These are phyloP conservation scores for Thielaviopsis euricoi DNA, from an alignment of 2,329 filamentous ascomycete genomes.

Conservation along the genomic window DNA sequence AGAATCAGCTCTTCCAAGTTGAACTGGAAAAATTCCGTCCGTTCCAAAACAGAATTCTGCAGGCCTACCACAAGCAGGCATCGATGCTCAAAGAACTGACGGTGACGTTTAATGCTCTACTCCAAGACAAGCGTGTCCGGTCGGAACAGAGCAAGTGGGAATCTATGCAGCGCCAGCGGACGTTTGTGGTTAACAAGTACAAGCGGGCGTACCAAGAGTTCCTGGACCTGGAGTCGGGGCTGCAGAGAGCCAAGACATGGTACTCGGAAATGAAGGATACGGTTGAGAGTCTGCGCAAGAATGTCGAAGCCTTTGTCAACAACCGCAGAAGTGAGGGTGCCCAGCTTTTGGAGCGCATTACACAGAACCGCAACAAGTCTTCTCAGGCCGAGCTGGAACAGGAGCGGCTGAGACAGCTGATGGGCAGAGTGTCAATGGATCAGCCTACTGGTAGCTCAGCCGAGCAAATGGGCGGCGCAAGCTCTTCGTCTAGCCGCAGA, in stretches of 20 bases:
- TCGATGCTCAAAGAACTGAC: constrained; percentile 91
- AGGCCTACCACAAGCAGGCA: constrained; percentile 90
- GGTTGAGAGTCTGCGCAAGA: constrained; percentile 80
- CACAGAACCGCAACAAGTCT: constrained; percentile 41
- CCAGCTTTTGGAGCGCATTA: constrained; percentile 73
- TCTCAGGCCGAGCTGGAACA: constrained; percentile 66
- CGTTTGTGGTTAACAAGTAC: constrained; percentile 68
- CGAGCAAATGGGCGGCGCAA: constrained; percentile 17
- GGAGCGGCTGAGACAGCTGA: constrained; percentile 70
- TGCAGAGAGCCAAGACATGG: constrained; percentile 79
- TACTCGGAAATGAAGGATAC: constrained; percentile 94
- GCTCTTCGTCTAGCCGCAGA: constrained; percentile 14
- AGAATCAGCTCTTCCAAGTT: constrained; percentile 80
- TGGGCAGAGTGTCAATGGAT: constrained; percentile 94
- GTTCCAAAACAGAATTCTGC: constrained; percentile 77
- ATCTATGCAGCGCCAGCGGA: constrained; percentile 65
- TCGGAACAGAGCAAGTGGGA: constrained; percentile 95
- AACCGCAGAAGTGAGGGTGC: constrained; percentile 84
- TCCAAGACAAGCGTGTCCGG: constrained; percentile 87
- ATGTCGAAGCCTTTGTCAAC: constrained; percentile 92
- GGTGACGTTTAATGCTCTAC: constrained; percentile 64
- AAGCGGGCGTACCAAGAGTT: constrained; percentile 87
- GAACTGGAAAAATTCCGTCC: constrained; percentile 96
- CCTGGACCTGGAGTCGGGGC: constrained; percentile 69
- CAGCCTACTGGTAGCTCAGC: constrained; percentile 22